Base-by-base conservation (phyloP, 2,329 filamentous ascomycete species). In the Beauveria asiatica region DNA sequence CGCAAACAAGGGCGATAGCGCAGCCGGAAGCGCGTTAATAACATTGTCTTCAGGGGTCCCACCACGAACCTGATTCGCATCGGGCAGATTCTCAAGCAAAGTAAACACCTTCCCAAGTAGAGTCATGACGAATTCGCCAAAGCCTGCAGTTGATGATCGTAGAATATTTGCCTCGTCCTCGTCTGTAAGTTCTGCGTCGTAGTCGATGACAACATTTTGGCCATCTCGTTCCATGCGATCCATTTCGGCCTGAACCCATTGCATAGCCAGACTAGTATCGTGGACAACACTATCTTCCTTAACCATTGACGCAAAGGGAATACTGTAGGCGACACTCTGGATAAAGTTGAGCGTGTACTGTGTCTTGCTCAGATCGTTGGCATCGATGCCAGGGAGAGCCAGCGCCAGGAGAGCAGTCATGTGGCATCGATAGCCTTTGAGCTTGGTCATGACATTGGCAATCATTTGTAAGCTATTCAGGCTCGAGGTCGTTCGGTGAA, bases 361-460 rank as follows among this genome's bases (percentile, higher is more conserved):
- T 0, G 94, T 97, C 79, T 99, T 99, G 70, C 94, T 92, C 27
- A 99, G 78, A 74, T 99, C 94, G 70, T 99, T 99, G 64, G 95
- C 92, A 74, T 99, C 95, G 61, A 99, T 96, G 23, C 94, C 95
- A 0, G 95, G 95, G 37, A 99, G 78, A 5, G 93, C 91, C 62
- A 99, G 80, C 5, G 93, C 94, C n/a, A 99, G 78, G 41, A 99
- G 78, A 0, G 93, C 93, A 1, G 94, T 99, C 64, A 99, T 87
- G 71, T 99, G 94, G 69, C 94, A 97, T 62, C 94, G 84, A 71
- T 94, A 97, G n/a, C 94, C 94, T 74, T 96, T 97, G 45, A 92
- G 90, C 70, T 89, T 87, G 16, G 92, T 87, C 83, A 99, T 95
- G 67, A 92, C 85, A 70, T 92, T 90, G 64, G 92, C 90, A 63